phyloP scores from a whole-genome alignment of 148 eudicot species.

The Gaultheria prostrata region DNA sequence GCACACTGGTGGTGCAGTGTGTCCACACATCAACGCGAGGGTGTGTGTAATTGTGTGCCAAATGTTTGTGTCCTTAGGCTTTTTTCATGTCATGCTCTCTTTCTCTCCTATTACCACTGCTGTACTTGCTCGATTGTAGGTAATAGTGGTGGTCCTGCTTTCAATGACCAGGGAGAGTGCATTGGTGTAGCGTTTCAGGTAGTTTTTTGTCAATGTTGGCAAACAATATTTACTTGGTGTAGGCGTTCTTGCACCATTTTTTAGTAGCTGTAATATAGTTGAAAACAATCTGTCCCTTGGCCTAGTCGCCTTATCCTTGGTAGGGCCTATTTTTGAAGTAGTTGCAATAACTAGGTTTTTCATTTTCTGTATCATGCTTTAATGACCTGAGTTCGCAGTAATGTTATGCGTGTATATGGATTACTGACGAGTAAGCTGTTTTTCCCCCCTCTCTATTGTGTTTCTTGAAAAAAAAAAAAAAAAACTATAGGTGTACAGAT shows the following conservation, averaged over 20 bases:
- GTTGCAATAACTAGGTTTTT: slow-evolving; percentile 10
- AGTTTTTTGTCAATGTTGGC: slow-evolving; percentile 24
- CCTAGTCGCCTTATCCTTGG: neutral
- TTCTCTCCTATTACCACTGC: slow-evolving; percentile 15
- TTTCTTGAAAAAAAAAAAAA: slow-evolving; percentile 20
- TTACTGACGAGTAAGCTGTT: neutral
- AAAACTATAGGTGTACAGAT: slow-evolving; percentile 69
- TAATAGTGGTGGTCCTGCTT: slow-evolving; percentile 99
- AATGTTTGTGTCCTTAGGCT: too few species aligned
- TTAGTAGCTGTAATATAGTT: neutral
- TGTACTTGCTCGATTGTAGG: slow-evolving; percentile 45
- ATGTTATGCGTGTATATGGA: slow-evolving; percentile 10
- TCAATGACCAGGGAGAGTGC: slow-evolving; percentile 93
- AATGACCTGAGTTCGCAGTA: neutral
- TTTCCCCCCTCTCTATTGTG: slow-evolving; percentile 16
- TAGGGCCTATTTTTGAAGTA: neutral
- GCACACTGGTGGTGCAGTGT: too few species aligned
- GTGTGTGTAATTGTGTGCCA: too few species aligned
- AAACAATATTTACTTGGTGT: neutral
- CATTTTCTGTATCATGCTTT: neutral
- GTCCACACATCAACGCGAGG: too few species aligned
- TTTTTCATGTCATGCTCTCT: neutral
- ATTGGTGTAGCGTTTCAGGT: slow-evolving; percentile 99
- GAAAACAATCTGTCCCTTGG: neutral
- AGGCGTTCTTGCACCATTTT: neutral